Percentiles rank a stretch among this genome's conserved stretches.
Evolutionary conservation across 2,329 filamentous ascomycete species (phyloP).

Genomic region (Sphaerostilbella broomeana): DNA sequence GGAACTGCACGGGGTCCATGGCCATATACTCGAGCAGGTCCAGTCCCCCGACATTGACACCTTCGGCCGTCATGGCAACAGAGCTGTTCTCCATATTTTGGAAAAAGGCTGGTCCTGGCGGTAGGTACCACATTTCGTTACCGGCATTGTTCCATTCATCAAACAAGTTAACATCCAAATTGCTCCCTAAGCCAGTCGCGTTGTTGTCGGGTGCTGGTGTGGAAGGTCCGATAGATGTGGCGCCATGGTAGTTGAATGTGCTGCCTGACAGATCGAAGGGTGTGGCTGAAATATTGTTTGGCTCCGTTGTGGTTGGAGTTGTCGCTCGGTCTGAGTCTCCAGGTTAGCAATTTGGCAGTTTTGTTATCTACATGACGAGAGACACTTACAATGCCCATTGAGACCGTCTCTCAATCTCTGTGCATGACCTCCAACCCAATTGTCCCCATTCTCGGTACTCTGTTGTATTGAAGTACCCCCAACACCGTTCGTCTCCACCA

Average conservation of each 20-base stretch:
- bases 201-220: slow-evolving; percentile 41
- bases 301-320: slow-evolving; percentile 27
- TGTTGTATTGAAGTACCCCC: slow-evolving; percentile 17
- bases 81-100: slow-evolving; percentile 56
- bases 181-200: slow-evolving; percentile 15
- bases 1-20: slow-evolving; percentile 45
- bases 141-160: slow-evolving; percentile 50
- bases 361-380: too few species aligned
- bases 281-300: slow-evolving; percentile 54
- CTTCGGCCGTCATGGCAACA: slow-evolving; percentile 61
- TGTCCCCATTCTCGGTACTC: slow-evolving; percentile 20
- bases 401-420: slow-evolving; percentile 36
- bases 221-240: slow-evolving; percentile 43
- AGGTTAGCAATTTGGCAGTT: slow-evolving; percentile 17
- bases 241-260: slow-evolving; percentile 48
- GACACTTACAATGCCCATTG: slow-evolving; percentile 30
- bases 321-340: slow-evolving; percentile 34
- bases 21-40: slow-evolving; percentile 64
- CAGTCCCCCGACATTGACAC: slow-evolving; percentile 59
- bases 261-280: slow-evolving; percentile 53
- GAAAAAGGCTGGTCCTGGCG: slow-evolving; percentile 57
- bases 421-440: slow-evolving; percentile 33
- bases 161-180: slow-evolving; percentile 38
- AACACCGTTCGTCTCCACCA: slow-evolving; percentile 27
- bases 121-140: slow-evolving; percentile 62